A percentile compares a stretch with the other conserved stretches of the same genome.
Evolutionary conservation across 164 flowering plant species (phyloP).

Genomic region (Litsea cubeba): DNA sequence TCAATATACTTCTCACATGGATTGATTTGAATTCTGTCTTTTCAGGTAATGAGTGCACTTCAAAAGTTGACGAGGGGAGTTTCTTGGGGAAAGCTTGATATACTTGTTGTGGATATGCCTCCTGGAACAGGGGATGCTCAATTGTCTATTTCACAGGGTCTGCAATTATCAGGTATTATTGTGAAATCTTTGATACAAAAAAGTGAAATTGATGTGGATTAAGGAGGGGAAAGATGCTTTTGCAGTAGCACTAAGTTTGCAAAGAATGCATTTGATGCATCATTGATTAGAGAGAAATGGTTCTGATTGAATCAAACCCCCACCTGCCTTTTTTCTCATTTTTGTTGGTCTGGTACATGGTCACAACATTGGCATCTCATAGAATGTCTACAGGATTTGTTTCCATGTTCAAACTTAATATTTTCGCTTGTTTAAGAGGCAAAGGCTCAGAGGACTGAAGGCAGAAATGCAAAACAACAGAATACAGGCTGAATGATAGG

Average conservation of each 20-base stretch:
- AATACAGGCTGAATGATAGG: too few relatives aligned
- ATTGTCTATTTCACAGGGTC: slow-evolving; percentile 75
- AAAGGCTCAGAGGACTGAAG: too few relatives aligned
- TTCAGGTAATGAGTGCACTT: slow-evolving; percentile 91
- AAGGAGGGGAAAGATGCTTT: not conserved
- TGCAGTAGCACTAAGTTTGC: too few relatives aligned
- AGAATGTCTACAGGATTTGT: too few relatives aligned
- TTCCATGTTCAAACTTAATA: too few relatives aligned
- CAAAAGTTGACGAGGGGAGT: slow-evolving; percentile 86
- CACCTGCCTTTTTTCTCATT: not conserved
- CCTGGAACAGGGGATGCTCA: slow-evolving; percentile 99
- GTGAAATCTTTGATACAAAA: not conserved
- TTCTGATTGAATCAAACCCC: not conserved
- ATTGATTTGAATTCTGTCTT: slow-evolving; percentile 4
- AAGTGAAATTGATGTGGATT: not conserved
- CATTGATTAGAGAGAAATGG: too few relatives aligned
- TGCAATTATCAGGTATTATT: slow-evolving; percentile 59
- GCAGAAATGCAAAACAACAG: too few relatives aligned
- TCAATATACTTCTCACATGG: not conserved
- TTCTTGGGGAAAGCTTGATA: slow-evolving; percentile 81
- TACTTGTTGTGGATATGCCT: slow-evolving; percentile 98
- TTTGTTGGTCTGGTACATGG: not conserved
- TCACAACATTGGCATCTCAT: too few relatives aligned
- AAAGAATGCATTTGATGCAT: too few relatives aligned
- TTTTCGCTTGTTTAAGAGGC: too few relatives aligned